Base-by-base conservation (phyloP, 768 basidiomycete species). In the Xerocomellus dryophilus region DNA sequence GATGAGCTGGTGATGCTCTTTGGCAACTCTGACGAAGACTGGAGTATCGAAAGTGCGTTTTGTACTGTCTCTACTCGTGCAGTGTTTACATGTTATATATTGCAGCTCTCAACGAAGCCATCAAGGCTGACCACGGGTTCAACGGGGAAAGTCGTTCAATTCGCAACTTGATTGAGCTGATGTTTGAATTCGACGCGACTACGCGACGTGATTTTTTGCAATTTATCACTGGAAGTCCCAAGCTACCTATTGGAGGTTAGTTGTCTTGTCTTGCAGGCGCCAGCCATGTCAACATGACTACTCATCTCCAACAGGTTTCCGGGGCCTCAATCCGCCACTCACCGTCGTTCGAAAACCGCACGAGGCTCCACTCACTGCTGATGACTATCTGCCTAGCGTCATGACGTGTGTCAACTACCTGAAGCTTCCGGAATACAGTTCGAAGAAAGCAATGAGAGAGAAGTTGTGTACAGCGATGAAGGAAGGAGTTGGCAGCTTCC, bases 401-500 rank as follows among this genome's bases (percentile, higher is more conserved):
- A 98, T 98, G 97, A 98, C 97, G 4, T 99, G 97, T 71, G 95
- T 93, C 56, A 93, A 94, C 72, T 96, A 93, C 67, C 75, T 99
- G 66, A 99, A 99, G 71, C 76, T 98, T 60, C 96, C 96, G 0
- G 94, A 98, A 65, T 98, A 98, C 70, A 92, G 90, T 51, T 85
- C 87, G 25, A 93, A 90, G 71, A 80, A 77, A 34, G 84, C 91
- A 36, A 88, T 98, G 84, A 79, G 76, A 63, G 84, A 90, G 69
- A 96, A 93, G 68, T 71, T 99, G 60, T 76, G 77, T 47, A 77
- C 82, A 31, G 96, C 97, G 35, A 91, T 97, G 76, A 82, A 84
- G 62, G 97, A 98, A 73, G 97, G 97, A 39, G 87, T 92, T 53
- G 93, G 93, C 48, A 93, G 92, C 66, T 98, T 98, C 90, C 95